These are phyloP conservation scores for Dactylellina drechsleri DNA, from an alignment of 2,329 filamentous ascomycete species.

Conservation along the genomic window DNA sequence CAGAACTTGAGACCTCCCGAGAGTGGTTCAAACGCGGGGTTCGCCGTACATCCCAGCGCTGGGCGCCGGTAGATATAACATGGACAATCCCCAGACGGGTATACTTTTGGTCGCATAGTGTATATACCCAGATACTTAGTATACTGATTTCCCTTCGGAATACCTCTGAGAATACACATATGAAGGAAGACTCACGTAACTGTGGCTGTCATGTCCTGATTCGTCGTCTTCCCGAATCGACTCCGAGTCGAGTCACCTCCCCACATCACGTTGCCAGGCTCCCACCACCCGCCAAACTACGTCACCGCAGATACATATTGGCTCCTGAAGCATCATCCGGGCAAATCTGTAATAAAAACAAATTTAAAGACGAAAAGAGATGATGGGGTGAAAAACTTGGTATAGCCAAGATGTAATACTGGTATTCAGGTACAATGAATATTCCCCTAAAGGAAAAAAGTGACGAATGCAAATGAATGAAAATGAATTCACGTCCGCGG, in stretches of 20 bases:
- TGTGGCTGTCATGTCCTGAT: slow-evolving; percentile 3
- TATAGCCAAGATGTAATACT: no score
- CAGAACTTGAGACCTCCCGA: no score
- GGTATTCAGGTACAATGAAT: no score
- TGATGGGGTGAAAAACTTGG: no score
- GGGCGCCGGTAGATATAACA: neutral
- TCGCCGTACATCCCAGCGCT: neutral
- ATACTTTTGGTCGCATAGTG: neutral
- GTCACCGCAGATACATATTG: slow-evolving; percentile 15
- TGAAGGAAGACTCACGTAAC: no score
- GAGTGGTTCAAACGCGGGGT: slow-evolving; percentile 18
- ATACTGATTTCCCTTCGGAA: no score
- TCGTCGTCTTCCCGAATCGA: slow-evolving; percentile 3
- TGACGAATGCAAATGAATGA: no score
- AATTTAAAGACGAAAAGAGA: no score
- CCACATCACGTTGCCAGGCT: slow-evolving; percentile 45
- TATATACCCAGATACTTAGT: no score
- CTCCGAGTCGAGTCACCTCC: slow-evolving; percentile 29
- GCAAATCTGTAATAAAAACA: neutral
- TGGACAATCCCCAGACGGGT: no score
- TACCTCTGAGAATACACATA: neutral
- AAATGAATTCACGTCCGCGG: neutral
- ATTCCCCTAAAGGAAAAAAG: no score
- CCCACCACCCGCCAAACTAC: slow-evolving; percentile 11
- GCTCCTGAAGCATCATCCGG: neutral